Base-by-base conservation (phyloP, 1,284 basidiomycete genomes). In the Malassezia pachydermatis region DNA sequence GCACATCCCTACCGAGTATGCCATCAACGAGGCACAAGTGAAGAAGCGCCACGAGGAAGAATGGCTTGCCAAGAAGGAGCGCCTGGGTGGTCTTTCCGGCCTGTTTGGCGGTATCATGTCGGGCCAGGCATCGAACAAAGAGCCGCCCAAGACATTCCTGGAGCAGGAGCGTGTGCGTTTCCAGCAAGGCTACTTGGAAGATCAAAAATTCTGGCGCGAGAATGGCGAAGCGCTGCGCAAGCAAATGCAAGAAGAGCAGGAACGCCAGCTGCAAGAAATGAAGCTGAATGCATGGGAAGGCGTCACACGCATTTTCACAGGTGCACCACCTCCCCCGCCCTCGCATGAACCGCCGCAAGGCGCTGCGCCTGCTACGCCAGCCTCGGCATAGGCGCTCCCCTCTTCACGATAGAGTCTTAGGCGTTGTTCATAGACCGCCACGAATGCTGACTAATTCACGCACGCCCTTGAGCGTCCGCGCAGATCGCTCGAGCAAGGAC, bases 101-200 rank as follows among this genome's bases (percentile, higher is more conserved):
- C 63, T 84, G 24, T 81, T 87, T 63, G 81, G 83, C 20, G 75
- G 75, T 19, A 54, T 62, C n/a, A 28, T 24, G 0, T 23, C 50
- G 2, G 45, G 45, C 17, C 35, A 23, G 30, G 28, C 22, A 8
- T 32, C 28, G 40, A 40, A 33, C 22, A 22, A 27, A 27, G 39
- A 48, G n/a, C 51, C 51, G 28, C 57, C 54, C 3, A 64, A 63
- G 52, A 90, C 88, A 0, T 88, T 88, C 72, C 81, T 95, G 40
- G 94, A 98, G 68, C 79, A 81, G 65, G 89, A 90, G 72, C 84
- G 92, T 9, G 78, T 79, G 33, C 84, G 92, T 63, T 88, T 87
- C 6, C 88, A 95, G 70, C 75, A 77, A 50, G 79, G 81, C 43
- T 96, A 94, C 73, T 75, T 77, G 55, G 84, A 88, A 56, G 90